These are phyloP conservation scores for Mayamaea pseudoterrestris DNA, from an alignment of 108 stramenopile species.

Conservation along the genomic window DNA sequence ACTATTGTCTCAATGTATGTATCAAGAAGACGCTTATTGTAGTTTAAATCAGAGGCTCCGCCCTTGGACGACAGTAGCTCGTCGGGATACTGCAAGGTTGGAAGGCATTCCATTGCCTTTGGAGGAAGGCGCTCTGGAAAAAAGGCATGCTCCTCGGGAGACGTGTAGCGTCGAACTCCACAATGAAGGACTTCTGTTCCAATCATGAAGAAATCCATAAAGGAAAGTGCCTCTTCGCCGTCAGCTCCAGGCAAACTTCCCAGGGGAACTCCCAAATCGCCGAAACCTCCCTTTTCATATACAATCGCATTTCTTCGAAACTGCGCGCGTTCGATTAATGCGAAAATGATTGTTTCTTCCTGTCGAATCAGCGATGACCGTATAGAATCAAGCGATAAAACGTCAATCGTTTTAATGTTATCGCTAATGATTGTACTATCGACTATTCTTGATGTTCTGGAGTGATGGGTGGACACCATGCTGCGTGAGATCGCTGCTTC, in stretches of 20 bases:
- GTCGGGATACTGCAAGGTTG: conserved; percentile 70
- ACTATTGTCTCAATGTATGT: conserved; percentile 77
- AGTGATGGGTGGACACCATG: too few species aligned
- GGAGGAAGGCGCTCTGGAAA: conserved; percentile 63
- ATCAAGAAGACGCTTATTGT: conserved; percentile 77
- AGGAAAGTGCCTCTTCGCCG: conserved; percentile 37
- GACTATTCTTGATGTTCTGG: too few species aligned
- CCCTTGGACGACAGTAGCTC: conserved; percentile 48
- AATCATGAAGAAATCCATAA: conserved; percentile 90
- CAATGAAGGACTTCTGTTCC: conserved; percentile 93
- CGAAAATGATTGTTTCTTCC: conserved; percentile 98
- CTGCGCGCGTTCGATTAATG: conserved; percentile 94
- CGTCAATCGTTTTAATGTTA: conserved; percentile 57
- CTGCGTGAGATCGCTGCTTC: too few species aligned
- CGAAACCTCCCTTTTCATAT: conserved; percentile 65
- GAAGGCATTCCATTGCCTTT: conserved; percentile 42
- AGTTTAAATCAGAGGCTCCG: conserved; percentile 68
- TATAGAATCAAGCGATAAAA: conserved; percentile 75
- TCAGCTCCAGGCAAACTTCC: conserved; percentile 18
- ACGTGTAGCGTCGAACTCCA: conserved; percentile 90
- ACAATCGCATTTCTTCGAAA: conserved; percentile 81
- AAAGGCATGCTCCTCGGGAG: conserved; percentile 96
- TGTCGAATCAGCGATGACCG: conserved; percentile 84
- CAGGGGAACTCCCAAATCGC: conserved; percentile 38
- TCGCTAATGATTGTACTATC: too few species aligned